Base-by-base conservation (phyloP, 2,329 filamentous ascomycete species). In the Westerdykella sp. region DNA sequence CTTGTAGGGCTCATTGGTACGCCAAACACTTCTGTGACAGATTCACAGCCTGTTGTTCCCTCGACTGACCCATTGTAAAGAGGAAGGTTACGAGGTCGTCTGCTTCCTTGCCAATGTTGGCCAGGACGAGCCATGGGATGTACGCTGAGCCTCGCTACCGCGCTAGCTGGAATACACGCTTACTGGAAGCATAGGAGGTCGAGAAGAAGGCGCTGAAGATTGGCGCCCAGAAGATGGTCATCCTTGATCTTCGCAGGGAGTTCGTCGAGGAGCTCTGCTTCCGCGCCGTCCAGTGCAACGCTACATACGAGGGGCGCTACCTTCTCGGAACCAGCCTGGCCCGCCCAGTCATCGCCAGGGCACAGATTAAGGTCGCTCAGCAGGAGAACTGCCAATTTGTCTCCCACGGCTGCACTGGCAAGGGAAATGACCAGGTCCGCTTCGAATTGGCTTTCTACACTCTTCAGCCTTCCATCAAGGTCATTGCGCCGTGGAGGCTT, bases 181-280 rank as follows among this genome's bases (percentile, higher is more conserved):
- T 14, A 35, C 32, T 13, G 25, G 25, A 35, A 7, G 32, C 12
- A 10, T 18, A 35, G 32, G 62, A 65, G 32, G 86, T 85, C 45
- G 79, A 84, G 69, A 76, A 78, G 62, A 89, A 90, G 77, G 84
- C 84, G 42, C 61, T 80, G 50, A 77, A 78, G 67, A 78, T 87
- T 50, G 84, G 84, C 58, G 84, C 84, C 16, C 72, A 78, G 69
- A 78, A 79, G 70, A 78, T 83, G 66, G 67, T 75, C 62, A 71
- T 78, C 45, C 69, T 73, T 50, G 79, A 93, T 65, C 75, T 91
- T 42, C 79, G 81, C 58, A 75, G 75, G 55, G 83, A 87, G 69
- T 90, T 93, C 60, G 79, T 93, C 54, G 84, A 89, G 56, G 79
- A 91, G 72, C 76, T 93, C 36, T 84, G 83, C 74, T 90, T 83